These are phyloP conservation scores for Fusarium poae DNA, from an alignment of 2,329 filamentous ascomycete genomes.

Conservation along the genomic window DNA sequence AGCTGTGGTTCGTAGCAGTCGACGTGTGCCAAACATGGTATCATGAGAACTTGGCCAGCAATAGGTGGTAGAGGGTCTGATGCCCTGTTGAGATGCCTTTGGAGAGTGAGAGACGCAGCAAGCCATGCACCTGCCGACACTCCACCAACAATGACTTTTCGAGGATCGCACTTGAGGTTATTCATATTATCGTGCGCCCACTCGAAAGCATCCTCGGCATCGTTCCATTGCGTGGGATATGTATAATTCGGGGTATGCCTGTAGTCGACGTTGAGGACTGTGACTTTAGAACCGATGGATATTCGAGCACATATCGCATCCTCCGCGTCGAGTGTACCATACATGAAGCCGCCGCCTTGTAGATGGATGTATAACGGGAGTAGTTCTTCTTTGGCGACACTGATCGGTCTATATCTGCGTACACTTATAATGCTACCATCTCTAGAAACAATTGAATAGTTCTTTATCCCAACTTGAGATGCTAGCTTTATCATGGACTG, in stretches of 20 bases:
- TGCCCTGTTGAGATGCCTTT: background rate
- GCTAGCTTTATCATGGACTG: background rate
- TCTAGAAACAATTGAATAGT: background rate
- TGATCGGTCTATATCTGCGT: background rate
- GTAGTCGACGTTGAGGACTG: conserved; percentile 4
- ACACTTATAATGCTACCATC: background rate
- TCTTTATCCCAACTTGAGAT: background rate
- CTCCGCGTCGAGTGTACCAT: conserved; percentile 4
- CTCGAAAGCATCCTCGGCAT: conserved; percentile 10
- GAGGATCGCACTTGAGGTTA: background rate
- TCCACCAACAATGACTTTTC: background rate
- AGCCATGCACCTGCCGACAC: conserved; percentile 23
- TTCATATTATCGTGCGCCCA: conserved; percentile 18
- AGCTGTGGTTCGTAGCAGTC: conserved; percentile 14
- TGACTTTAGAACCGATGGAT: background rate
- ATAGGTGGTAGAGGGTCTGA: background rate
- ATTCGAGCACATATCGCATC: conserved; percentile 20
- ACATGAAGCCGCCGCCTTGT: conserved; percentile 25
- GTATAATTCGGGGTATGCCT: conserved; percentile 7
- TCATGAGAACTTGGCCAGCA: conserved; percentile 10
- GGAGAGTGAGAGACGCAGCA: background rate
- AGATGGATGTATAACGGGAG: conserved; percentile 16
- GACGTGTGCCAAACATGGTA: conserved; percentile 8
- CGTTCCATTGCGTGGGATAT: conserved; percentile 18
- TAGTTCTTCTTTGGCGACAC: fast-evolving